Evolutionary conservation across 2,329 filamentous ascomycete species (phyloP).

Genomic region (Fusarium subtropicale): DNA sequence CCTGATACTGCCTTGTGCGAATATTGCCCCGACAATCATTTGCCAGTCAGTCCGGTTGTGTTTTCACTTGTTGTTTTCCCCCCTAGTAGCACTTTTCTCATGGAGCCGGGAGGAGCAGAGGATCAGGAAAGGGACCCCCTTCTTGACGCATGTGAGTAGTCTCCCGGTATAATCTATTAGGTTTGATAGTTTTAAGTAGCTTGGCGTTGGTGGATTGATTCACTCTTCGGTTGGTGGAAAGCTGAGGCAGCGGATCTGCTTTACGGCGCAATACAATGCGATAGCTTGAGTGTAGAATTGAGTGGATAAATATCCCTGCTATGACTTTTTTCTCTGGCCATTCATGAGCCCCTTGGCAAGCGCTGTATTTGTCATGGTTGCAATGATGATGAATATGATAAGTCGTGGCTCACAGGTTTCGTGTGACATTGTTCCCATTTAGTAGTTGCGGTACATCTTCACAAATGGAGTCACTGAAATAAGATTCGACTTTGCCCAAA

Average conservation of each 20-base stretch:
- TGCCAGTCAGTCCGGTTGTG: constrained; percentile 19
- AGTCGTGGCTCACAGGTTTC: not conserved
- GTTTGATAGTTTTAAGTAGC: constrained; percentile 43
- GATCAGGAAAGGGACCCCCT: not conserved
- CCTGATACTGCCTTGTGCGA: constrained; percentile 26
- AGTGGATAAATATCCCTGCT: constrained; percentile 17
- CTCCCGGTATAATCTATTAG: constrained; percentile 20
- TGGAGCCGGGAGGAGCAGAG: constrained; percentile 11
- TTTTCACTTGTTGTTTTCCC: constrained; percentile 22
- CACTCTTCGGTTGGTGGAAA: constrained; percentile 27
- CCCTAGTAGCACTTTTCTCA: constrained; percentile 12
- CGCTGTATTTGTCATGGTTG: not conserved
- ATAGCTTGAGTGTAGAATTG: constrained; percentile 39
- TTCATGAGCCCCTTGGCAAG: not conserved
- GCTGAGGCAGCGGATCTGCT: constrained; percentile 23
- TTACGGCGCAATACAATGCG: constrained; percentile 31
- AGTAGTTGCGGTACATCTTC: not conserved
- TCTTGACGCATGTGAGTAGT: constrained; percentile 33
- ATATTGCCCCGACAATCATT: not conserved
- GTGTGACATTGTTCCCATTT: not conserved
- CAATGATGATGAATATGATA: not conserved
- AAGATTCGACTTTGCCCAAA: no score
- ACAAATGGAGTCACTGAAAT: not conserved
- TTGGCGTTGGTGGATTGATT: constrained; percentile 47
- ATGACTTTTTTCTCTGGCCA: not conserved